Evolutionary conservation across 1,284 basidiomycete genomes (phyloP).

Genomic region (Vanrija sp.): DNA sequence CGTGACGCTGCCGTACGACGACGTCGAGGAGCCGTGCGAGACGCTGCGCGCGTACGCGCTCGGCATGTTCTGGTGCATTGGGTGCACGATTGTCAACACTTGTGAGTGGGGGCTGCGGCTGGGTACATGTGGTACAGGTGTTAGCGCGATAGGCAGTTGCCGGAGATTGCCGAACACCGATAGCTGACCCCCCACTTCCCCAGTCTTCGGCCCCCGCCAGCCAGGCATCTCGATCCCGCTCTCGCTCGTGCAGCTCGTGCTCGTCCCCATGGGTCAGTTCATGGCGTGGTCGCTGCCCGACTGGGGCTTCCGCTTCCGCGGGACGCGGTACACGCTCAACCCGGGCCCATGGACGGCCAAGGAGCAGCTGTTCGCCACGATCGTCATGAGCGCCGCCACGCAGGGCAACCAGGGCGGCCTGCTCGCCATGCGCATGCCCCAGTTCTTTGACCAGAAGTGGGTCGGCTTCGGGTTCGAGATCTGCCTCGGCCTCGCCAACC

Average conservation of each 20-base stretch:
- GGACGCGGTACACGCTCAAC: slow-evolving; percentile 16
- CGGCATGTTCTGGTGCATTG: slow-evolving; percentile 7
- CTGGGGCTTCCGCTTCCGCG: slow-evolving; percentile 11
- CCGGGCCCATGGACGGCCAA: slow-evolving; percentile 26
- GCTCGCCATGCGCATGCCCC: slow-evolving; percentile 1
- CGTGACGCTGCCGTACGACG: slow-evolving; percentile 10
- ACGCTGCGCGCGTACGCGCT: slow-evolving; percentile 9
- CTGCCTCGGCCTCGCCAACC: slow-evolving; percentile 2
- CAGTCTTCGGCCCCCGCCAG: slow-evolving; percentile 8
- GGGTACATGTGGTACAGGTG: not conserved
- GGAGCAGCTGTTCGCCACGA: slow-evolving; percentile 18
- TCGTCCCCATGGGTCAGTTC: not conserved
- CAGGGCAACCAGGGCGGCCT: not conserved
- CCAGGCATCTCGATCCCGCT: slow-evolving; percentile 6
- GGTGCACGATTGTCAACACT: slow-evolving; percentile 6
- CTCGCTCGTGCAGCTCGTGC: slow-evolving; percentile 6
- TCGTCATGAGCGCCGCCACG: not conserved
- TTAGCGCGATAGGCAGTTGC: too few relatives aligned
- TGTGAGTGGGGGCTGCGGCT: slow-evolving; percentile 1
- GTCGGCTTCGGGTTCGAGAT: slow-evolving; percentile 3
- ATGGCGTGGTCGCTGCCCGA: slow-evolving; percentile 7
- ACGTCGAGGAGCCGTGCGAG: slow-evolving; percentile 9
- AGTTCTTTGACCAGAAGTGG: slow-evolving; percentile 3
- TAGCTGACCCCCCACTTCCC: too few relatives aligned
- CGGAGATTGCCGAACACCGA: too few relatives aligned